A percentile compares a stretch with the other conserved stretches of the same genome.
These are phyloP conservation scores for Botryotinia globosa DNA, from an alignment of 2,329 filamentous ascomycete genomes.

Conservation along the genomic window DNA sequence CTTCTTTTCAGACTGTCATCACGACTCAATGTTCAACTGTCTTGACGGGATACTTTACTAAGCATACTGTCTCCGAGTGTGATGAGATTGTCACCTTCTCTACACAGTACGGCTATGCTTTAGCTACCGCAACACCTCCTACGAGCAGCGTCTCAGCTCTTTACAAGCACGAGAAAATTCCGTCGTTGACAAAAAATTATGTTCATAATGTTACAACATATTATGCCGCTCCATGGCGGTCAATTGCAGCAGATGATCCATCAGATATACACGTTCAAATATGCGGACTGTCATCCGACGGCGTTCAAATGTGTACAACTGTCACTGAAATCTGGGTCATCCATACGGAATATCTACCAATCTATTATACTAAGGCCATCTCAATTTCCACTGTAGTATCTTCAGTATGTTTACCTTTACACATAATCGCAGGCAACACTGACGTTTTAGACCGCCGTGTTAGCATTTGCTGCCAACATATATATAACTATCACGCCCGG, in stretches of 20 bases:
- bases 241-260: conserved; percentile 27
- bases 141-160: background rate
- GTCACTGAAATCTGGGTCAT: conserved; percentile 32
- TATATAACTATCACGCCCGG: conserved; percentile 26
- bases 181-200: conserved; percentile 22
- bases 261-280: conserved; percentile 27
- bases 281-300: conserved; percentile 23
- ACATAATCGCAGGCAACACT: background rate
- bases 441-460: conserved; percentile 22
- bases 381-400: conserved; percentile 26
- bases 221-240: conserved; percentile 34
- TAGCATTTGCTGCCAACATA: conserved; percentile 25
- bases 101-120: conserved; percentile 27
- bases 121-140: conserved; percentile 24
- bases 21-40: conserved; percentile 30
- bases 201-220: conserved; percentile 31
- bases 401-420: conserved; percentile 21
- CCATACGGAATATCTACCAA: conserved; percentile 24
- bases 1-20: conserved; percentile 24
- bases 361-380: conserved; percentile 26
- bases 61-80: conserved; percentile 31
- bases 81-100: conserved; percentile 34
- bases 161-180: background rate
- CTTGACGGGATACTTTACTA: conserved; percentile 29
- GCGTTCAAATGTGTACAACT: conserved; percentile 20